Base-by-base conservation (phyloP, 1,284 basidiomycete species). In the Tilletiopsis washingtonensis region DNA sequence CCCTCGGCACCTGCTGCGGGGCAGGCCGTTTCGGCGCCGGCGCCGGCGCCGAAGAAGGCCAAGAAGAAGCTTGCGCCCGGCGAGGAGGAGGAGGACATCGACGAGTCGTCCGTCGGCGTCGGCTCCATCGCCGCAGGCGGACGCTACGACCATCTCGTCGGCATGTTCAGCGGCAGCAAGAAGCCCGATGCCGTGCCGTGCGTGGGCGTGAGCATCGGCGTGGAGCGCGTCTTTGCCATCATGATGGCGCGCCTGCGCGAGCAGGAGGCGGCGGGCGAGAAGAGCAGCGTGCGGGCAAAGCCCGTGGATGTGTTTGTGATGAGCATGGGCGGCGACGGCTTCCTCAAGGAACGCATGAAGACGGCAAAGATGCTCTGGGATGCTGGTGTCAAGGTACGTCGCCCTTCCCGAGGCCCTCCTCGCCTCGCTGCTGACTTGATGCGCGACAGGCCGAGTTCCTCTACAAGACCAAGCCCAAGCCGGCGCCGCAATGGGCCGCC, bases 101-200 rank as follows among this genome's bases (percentile, higher is more conserved):
- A 97, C 76, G 93, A 97, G 73, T 86, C 85, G 3, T 81, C 84
- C 52, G 84, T 98, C 27, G 93, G 94, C 36, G 91, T 98, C 3
- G 94, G 93, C 21, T 96, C 91, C 17, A 94, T 99, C 69, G 94
- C 93, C 5, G 94, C 88, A 0, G 94, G 94, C 17, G 93, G 94
- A 12, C 81, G 93, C 40, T 98, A 98, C 77, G 93, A 98, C 77
- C 85, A 87, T 60, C 84, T 99, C n/a, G 93, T 98, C 1, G 86
- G 87, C 43, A 84, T 91, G 79, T 96, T 99, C 76, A 81, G 84
- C 19, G 80, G 86, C 5, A 84, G 88, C 25, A 71, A 74, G 71
- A 47, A 73, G 83, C 46, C 85, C 82, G 78, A 87, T 82, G 74
- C 59, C 1, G 81, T 93, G 47, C 93, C 91, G 0, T 99, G 94